These are phyloP conservation scores for Urochloa ruziziensis DNA, from an alignment of 176 grass and related monocot species.

Conservation along the genomic window DNA sequence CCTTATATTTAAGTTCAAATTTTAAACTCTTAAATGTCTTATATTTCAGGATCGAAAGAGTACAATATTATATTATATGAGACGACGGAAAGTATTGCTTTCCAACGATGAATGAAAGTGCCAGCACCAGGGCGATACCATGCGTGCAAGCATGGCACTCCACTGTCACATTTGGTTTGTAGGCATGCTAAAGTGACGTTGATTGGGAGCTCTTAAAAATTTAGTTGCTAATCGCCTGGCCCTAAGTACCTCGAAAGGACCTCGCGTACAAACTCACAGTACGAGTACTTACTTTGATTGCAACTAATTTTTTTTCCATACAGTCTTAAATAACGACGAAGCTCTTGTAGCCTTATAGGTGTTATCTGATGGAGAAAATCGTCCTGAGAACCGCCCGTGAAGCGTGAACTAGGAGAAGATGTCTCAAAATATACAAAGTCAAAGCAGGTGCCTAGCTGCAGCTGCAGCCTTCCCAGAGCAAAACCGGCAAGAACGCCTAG, in stretches of 20 bases:
- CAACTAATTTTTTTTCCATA: background rate
- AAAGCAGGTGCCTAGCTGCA: background rate
- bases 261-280: background rate
- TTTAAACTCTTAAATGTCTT: too few relatives aligned
- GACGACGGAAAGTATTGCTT: too few relatives aligned
- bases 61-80: too few relatives aligned
- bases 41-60: too few relatives aligned
- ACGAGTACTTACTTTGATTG: background rate
- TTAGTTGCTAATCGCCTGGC: background rate
- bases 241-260: conserved; percentile 30
- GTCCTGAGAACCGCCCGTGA: background rate
- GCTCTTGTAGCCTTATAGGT: background rate
- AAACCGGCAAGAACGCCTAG: background rate
- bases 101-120: background rate
- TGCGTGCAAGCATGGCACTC: conserved; percentile 19
- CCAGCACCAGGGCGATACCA: background rate
- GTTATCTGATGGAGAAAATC: background rate
- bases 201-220: background rate
- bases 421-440: background rate
- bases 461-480: background rate
- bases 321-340: background rate
- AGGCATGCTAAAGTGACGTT: background rate
- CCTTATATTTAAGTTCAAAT: too few relatives aligned
- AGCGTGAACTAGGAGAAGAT: background rate
- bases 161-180: conserved; percentile 16